Base-by-base conservation (phyloP, 805 yeast genomes). In the Kurtzmaniella fragi region DNA sequence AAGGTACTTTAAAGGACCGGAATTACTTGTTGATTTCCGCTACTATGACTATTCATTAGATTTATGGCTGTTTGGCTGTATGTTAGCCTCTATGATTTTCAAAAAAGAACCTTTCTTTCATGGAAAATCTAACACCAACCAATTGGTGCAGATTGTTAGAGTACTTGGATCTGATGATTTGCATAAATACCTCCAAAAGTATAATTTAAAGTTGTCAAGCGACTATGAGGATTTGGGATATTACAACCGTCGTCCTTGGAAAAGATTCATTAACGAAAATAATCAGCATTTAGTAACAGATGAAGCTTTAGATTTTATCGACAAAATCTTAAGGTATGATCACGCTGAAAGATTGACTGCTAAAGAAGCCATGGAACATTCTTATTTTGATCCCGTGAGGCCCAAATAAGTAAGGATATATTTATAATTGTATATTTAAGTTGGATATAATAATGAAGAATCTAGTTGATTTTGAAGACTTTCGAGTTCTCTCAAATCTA, bases 41-140 rank as follows among this genome's bases (percentile, higher is more conserved):
- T 83, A 80, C 64, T 90, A 90, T 59, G 96, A 90, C 61, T 90
- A 90, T 60, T 85, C 96, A 7, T 71, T 90, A 39, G 97, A 90
- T 61, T 61, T 90, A 53, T 90, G 97, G 97, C 86, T 95, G 1
- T 83, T 86, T 40, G 97, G 97, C 32, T 90, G 95, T 31, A 88
- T 88, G 78, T 63, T 89, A 44, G 96, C 96, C 4, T 84, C 96
- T 5, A 84, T 90, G 57, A 78, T 89, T 20, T 90, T 90, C 69
- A 82, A 84, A 56, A 84, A 82, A 59, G 97, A 90, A 52, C 96
- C 96, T 5, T 85, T 90, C 49, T 90, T 90, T 71, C 84, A 87
- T 52, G 97, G 97, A 15, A 84, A 80, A 42, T 84, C 95, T 36
- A 89, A 90, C 60, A 83, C 84, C 32, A 96, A 90, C 61, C 97